Base-by-base conservation (phyloP, 1,139 yeast species). In the Pichia sp. region DNA sequence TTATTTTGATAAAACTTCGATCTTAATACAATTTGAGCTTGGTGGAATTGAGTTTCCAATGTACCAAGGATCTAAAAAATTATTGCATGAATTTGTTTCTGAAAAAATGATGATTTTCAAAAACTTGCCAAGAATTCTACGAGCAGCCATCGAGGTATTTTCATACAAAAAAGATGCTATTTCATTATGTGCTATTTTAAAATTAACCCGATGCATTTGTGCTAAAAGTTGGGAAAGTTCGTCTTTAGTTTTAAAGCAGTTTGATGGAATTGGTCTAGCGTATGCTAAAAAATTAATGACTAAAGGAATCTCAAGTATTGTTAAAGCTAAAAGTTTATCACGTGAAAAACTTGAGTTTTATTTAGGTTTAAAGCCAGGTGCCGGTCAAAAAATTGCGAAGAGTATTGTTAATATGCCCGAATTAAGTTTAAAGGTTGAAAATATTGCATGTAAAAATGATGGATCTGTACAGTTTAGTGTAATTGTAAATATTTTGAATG, bases 191-290 rank as follows among this genome's bases (percentile, higher is more conserved):
- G 63, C 59, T 33, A 52, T 69, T 10, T 51, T 73, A 8, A 57
- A 55, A 30, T 47, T 74, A 10, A 49, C 56, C 3, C 55, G 75
- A 39, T 66, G 70, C 33, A 44, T 72, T 3, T 52, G 54, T 33
- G 72, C 72, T 0, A 63, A 59, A 43, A 63, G 76, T 18, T 74
- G 80, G 80, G 77, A 72, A 48, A 66, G 64, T 36, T 54, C 69
- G 0, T 57, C 70, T 0, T 59, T 64, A 50, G 66, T 66, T 9
- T 52, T 74, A 21, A 58, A 67, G 40, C 79, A 74, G 43, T 43
- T 74, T 15, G 68, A 67, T 21, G 70, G 69, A 5, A 54, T 74
- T 20, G 76, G 74, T 0, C 46, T 65, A 2, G 65, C 60, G 0
- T 59, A 65, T 20, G 64, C 69, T 0, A 58, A 65, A 35, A 66